Conservation (phyloP, 768 basidiomycete species). For the Dioszegia crocea region DNA sequence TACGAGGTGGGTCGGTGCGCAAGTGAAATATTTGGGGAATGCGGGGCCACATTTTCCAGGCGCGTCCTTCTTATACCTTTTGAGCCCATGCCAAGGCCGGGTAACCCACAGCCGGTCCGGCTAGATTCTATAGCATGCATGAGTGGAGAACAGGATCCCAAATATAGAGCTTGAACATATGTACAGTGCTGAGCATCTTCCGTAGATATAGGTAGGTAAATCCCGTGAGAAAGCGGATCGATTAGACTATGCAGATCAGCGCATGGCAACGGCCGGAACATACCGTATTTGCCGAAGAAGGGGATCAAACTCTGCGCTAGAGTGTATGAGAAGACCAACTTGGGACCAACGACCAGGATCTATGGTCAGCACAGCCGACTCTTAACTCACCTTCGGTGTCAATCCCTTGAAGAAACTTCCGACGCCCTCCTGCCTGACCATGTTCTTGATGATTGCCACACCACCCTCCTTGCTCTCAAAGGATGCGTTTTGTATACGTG, state of each 20-base stretch:
- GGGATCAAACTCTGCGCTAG: constrained; percentile 95
- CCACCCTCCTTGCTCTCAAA: constrained; percentile 64
- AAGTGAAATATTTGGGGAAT: constrained; percentile 6
- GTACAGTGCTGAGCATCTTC: too few species aligned
- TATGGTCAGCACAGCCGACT: constrained; percentile 40
- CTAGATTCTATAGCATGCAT: not conserved
- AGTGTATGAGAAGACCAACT: constrained; percentile 97
- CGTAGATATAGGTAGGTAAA: too few species aligned
- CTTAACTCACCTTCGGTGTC: constrained; percentile 74
- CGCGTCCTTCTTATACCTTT: constrained; percentile 4
- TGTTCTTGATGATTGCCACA: constrained; percentile 72
- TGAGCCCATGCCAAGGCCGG: not conserved
- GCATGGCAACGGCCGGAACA: constrained; percentile 10
- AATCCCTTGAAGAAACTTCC: constrained; percentile 91
- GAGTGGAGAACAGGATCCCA: not conserved
- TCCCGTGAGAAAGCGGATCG: too few species aligned
- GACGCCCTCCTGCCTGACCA: constrained; percentile 79
- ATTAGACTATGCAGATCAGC: not conserved
- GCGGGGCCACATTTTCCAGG: constrained; percentile 6
- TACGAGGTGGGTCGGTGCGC: not conserved
- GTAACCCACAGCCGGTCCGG: not conserved
- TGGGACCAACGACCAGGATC: constrained; percentile 94
- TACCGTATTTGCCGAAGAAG: constrained; percentile 73
- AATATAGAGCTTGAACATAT: not conserved
- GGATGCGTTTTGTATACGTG: constrained; percentile 97